Evolutionary conservation across 371 early-diverging fungal genomes (phyloP).

Genomic region (Syncephalastrum racemosum): DNA sequence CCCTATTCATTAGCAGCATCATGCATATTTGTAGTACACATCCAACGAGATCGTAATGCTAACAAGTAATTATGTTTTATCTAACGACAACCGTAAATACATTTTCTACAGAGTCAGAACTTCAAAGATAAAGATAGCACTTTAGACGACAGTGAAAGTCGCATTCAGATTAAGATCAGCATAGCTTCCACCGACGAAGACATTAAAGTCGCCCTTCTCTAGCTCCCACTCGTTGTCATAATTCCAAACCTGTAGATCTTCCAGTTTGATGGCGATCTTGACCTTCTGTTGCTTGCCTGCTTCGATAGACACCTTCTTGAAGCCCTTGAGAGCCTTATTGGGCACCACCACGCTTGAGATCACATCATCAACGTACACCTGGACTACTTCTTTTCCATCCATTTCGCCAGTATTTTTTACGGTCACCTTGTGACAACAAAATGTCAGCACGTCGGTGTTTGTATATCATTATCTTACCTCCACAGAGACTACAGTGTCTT

Average conservation of each 20-base stretch:
- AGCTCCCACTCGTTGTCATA: constrained; percentile 12
- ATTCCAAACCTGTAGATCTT: constrained; percentile 20
- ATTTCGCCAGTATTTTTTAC: constrained; percentile 41
- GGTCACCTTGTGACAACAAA: constrained; percentile 10
- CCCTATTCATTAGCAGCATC: too few relatives aligned
- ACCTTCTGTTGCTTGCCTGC: constrained; percentile 18
- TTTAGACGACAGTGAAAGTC: constrained; percentile 15
- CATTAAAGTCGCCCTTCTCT: constrained; percentile 17
- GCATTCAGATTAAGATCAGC: constrained; percentile 13
- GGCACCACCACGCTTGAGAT: constrained; percentile 35
- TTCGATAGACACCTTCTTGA: constrained; percentile 29
- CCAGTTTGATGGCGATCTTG: constrained; percentile 16
- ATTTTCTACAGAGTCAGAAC: too few relatives aligned
- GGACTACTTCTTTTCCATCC: constrained; percentile 51
- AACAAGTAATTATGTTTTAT: too few relatives aligned
- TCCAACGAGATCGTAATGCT: too few relatives aligned
- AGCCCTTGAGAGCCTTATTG: constrained; percentile 34
- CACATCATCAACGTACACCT: constrained; percentile 38
- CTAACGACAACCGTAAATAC: too few relatives aligned
- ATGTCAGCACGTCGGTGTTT: constrained; percentile 6
- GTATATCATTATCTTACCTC: background rate
- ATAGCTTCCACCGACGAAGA: constrained; percentile 22
- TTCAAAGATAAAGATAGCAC: too few relatives aligned
- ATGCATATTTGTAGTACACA: too few relatives aligned
- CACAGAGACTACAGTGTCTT: constrained; percentile 11